Base-by-base conservation (phyloP, 768 basidiomycete genomes). In the Russula foetens region DNA sequence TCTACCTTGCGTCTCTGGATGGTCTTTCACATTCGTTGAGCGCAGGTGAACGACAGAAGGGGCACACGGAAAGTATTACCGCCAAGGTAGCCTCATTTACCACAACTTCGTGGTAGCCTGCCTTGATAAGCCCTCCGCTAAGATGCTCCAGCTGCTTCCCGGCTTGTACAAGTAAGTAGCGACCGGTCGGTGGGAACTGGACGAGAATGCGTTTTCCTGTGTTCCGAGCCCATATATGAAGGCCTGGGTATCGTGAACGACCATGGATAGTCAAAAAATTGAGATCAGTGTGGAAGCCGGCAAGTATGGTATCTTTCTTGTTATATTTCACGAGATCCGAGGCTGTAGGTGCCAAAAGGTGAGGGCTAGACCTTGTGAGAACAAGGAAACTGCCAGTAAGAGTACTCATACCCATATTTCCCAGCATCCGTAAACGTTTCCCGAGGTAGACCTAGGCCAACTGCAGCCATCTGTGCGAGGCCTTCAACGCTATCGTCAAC, bases 211-310 rank as follows among this genome's bases (percentile, higher is more conserved):
- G 85, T 70, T 90, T 92, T 31, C 95, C 95, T 0, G 87, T 86
- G 69, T 98, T 97, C 39, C 95, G 81, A 15, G 92, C 95, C 95
- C 95, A 97, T 54, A 98, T 90, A 71, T 97, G 82, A 24, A 97
- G 78, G 28, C 91, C 92, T 0, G 92, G 90, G 72, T 88, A 93
- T 60, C 88, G 81, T 7, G 86, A 91, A 31, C 88, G 86, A 45
- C 91, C 92, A 63, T 92, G 88, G 45, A 92, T 92, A n/a, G 90
- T 92, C 64, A 97, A 76, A 69, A 93, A 95, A 69, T 97, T 97
- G 58, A 98, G 82, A 70, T 98, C 94, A 0, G 89, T 86, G 70
- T 98, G 95, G 70, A 97, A 97, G 2, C 95, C 95, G 23, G 94
- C 94, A 48, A 94, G 81, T 63, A 96, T 95, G 21, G 89, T 91